These are phyloP conservation scores for Porpolomopsis calyptriformis DNA, from an alignment of 768 basidiomycete species.

Conservation along the genomic window DNA sequence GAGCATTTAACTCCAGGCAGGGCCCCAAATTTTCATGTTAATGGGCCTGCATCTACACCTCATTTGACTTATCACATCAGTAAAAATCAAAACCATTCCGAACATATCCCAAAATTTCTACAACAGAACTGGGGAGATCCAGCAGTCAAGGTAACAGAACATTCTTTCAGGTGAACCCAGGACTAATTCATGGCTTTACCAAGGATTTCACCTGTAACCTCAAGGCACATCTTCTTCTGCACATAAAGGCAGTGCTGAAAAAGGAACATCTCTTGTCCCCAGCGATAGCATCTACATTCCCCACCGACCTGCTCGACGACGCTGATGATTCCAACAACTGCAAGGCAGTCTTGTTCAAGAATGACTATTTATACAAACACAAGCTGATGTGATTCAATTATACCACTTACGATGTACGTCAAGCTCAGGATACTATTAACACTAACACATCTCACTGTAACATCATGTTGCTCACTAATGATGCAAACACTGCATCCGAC, in stretches of 20 bases:
- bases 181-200: not conserved
- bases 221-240: conserved; percentile 16
- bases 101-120: not conserved
- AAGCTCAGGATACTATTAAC: conserved; percentile 16
- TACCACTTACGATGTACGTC: conserved; percentile 21
- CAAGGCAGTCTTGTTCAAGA: conserved; percentile 8
- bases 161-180: not conserved
- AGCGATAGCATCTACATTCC: not conserved
- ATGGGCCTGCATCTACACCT: not conserved
- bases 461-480: conserved; percentile 17
- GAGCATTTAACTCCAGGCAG: not conserved
- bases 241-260: conserved; percentile 3
- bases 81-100: conserved; percentile 1
- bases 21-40: not conserved
- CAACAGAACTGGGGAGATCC: conserved; percentile 3
- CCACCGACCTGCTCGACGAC: conserved; percentile 1
- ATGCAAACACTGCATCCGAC: not conserved
- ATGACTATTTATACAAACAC: conserved; percentile 14
- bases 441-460: conserved; percentile 6
- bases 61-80: not conserved
- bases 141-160: conserved; percentile 5
- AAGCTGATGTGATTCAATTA: conserved; percentile 20
- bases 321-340: conserved; percentile 5
- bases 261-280: not conserved
- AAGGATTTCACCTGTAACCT: conserved; percentile 21